Evolutionary conservation across 768 basidiomycete species (phyloP).

Genomic region (Xerocomellus dryophilus): DNA sequence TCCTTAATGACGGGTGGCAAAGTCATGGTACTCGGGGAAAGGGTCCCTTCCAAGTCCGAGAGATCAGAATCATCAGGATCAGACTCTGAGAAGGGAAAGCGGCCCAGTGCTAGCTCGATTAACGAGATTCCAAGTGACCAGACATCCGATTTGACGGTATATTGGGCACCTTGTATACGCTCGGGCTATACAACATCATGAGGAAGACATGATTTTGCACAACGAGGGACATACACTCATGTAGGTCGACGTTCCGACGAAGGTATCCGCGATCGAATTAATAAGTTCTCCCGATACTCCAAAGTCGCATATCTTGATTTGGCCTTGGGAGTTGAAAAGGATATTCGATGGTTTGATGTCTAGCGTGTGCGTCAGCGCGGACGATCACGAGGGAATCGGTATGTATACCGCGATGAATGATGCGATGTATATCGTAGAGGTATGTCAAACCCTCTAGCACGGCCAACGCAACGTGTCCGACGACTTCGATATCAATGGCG

Average conservation of each 20-base stretch:
- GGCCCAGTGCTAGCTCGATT: slow-evolving; percentile 93
- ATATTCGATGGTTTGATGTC: slow-evolving; percentile 99
- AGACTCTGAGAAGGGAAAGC: slow-evolving; percentile 93
- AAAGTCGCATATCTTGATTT: slow-evolving; percentile 99
- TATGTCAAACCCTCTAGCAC: slow-evolving; percentile 95
- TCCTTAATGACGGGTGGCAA: slow-evolving; percentile 36
- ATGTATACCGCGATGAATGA: slow-evolving; percentile 94
- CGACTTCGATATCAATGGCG: slow-evolving; percentile 87
- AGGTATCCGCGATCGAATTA: slow-evolving; percentile 98
- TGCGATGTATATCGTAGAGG: slow-evolving; percentile 94
- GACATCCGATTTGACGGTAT: slow-evolving; percentile 98
- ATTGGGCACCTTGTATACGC: slow-evolving; percentile 97
- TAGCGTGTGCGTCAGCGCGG: slow-evolving; percentile 35
- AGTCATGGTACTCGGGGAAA: slow-evolving; percentile 62
- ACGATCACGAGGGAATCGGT: neutral
- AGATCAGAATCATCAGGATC: slow-evolving; percentile 71
- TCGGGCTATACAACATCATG: slow-evolving; percentile 67
- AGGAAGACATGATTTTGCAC: slow-evolving; percentile 12
- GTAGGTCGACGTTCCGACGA: slow-evolving; percentile 97
- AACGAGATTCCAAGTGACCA: slow-evolving; percentile 98
- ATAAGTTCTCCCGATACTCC: slow-evolving; percentile 98
- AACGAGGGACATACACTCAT: slow-evolving; percentile 79
- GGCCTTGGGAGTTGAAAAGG: slow-evolving; percentile 86
- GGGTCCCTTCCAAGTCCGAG: slow-evolving; percentile 77
- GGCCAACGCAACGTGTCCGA: slow-evolving; percentile 90